phyloP scores from a whole-genome alignment of 2,329 filamentous ascomycete species.

The Kalaharituber pfeilii region DNA sequence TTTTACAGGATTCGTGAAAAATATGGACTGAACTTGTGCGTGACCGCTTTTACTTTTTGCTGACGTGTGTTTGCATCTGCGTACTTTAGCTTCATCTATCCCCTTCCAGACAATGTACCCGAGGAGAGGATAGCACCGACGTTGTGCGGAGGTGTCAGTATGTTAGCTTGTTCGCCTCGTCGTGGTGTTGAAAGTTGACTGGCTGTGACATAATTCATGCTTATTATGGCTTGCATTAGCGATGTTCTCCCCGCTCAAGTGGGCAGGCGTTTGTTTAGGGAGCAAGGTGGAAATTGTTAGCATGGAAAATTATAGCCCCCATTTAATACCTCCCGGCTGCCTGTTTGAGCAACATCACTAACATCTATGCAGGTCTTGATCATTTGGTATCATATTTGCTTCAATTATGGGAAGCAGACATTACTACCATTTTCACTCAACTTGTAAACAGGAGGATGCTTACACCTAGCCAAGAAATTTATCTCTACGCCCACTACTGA shows the following conservation, averaged over 20 bases:
- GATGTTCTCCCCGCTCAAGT: constrained; percentile 45
- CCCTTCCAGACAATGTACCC: constrained; percentile 43
- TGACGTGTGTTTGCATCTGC: constrained; percentile 3
- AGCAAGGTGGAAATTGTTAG: constrained; percentile 57
- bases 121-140: constrained; percentile 49
- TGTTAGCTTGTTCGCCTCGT: constrained; percentile 31
- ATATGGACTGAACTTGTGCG: constrained; percentile 28
- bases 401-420: constrained; percentile 48
- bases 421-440: constrained; percentile 44
- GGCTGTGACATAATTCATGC: neutral
- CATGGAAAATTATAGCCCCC: constrained; percentile 31
- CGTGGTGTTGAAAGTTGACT: neutral
- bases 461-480: neutral
- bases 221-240: neutral
- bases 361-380: constrained; percentile 34
- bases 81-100: constrained; percentile 32
- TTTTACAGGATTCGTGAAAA: constrained; percentile 36
- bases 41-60: constrained; percentile 29
- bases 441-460: constrained; percentile 43
- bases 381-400: constrained; percentile 49
- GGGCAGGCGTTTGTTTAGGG: constrained; percentile 42
- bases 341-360: neutral
- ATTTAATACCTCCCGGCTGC: neutral
- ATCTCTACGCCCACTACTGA: neutral
- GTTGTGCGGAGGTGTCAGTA: constrained; percentile 71